Percentiles rank a stretch among this genome's conserved stretches.
These are phyloP conservation scores for Delonix regia DNA, from an alignment of 306 rosid species.

Conservation along the genomic window DNA sequence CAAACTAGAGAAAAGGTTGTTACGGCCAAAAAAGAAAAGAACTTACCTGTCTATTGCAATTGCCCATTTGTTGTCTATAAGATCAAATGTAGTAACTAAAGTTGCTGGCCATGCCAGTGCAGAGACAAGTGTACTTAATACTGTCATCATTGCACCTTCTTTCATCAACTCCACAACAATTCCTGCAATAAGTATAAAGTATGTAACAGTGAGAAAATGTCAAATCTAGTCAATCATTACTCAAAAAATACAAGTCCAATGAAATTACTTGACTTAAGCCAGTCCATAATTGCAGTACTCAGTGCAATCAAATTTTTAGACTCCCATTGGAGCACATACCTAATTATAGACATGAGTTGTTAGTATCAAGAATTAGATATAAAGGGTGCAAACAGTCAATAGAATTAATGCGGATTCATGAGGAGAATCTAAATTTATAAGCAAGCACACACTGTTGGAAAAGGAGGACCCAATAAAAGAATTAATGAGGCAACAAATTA, in stretches of 20 bases:
- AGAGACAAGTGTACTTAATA: conserved; percentile 58
- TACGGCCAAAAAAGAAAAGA: conserved; percentile 25
- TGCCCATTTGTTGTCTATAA: conserved; percentile 77
- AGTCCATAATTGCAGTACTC: conserved; percentile 66
- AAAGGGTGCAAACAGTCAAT: not conserved
- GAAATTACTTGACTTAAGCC: conserved; percentile 64
- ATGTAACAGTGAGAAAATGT: conserved; percentile 31
- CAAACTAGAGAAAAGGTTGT: conserved; percentile 11
- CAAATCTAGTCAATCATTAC: conserved; percentile 24
- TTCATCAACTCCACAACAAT: conserved; percentile 50
- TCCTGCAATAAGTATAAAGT: conserved; percentile 42
- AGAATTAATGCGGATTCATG: not conserved
- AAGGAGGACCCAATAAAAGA: not conserved
- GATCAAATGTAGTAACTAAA: conserved; percentile 54
- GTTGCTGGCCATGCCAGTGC: conserved; percentile 76
- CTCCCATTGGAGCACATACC: conserved; percentile 66
- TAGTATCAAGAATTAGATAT: conserved; percentile 30
- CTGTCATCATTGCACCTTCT: conserved; percentile 73
- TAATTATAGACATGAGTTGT: conserved; percentile 33
- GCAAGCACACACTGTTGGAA: not conserved
- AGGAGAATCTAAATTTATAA: conserved; percentile 22
- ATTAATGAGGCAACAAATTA: not conserved
- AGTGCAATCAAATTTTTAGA: conserved; percentile 61
- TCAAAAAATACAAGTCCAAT: conserved; percentile 20
- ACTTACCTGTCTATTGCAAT: conserved; percentile 66